phyloP scores from a whole-genome alignment of 192 early-diverging fungal genomes.

The Fimicolochytrium jonesii region DNA sequence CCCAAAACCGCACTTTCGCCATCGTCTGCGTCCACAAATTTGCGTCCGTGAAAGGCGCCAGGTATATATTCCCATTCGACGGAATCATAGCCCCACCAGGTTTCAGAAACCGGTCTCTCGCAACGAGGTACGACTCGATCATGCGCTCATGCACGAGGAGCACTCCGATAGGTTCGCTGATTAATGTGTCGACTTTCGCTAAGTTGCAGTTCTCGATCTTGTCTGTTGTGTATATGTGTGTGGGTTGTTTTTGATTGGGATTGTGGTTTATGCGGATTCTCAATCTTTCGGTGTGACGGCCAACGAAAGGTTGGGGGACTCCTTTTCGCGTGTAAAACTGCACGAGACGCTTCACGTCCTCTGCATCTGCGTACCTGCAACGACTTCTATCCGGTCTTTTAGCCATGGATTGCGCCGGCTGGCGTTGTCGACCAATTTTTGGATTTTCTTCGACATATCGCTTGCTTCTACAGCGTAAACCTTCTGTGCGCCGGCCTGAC shows the following conservation, averaged over 20 bases:
- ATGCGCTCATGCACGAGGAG: slow-evolving; percentile 96
- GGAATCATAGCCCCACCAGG: slow-evolving; percentile 92
- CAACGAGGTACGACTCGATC: slow-evolving; percentile 84
- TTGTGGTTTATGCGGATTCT: too few species aligned
- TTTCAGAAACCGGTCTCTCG: slow-evolving; percentile 86
- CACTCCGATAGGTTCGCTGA: slow-evolving; percentile 97
- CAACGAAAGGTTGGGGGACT: too few species aligned
- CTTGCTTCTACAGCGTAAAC: slow-evolving; percentile 97
- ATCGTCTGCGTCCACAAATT: slow-evolving; percentile 91
- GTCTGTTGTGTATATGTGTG: too few species aligned
- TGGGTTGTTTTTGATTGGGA: too few species aligned
- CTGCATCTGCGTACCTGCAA: slow-evolving; percentile 58
- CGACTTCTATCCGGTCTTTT: slow-evolving; percentile 74
- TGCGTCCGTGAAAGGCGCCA: slow-evolving; percentile 72
- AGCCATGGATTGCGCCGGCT: slow-evolving; percentile 63
- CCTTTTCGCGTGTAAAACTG: too few species aligned
- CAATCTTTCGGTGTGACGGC: too few species aligned
- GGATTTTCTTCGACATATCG: slow-evolving; percentile 89
- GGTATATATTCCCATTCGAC: slow-evolving; percentile 78
- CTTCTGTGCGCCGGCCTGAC: slow-evolving; percentile 85
- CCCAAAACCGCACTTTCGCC: slow-evolving; percentile 73
- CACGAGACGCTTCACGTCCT: too few species aligned
- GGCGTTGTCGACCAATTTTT: slow-evolving; percentile 63
- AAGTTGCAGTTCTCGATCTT: slow-evolving; percentile 80
- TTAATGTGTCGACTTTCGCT: slow-evolving; percentile 87